A percentile compares a stretch with the other conserved stretches of the same genome.
Evolutionary conservation across 1,139 yeast species (phyloP).

Genomic region (Scheffersomyces illinoinensis): DNA sequence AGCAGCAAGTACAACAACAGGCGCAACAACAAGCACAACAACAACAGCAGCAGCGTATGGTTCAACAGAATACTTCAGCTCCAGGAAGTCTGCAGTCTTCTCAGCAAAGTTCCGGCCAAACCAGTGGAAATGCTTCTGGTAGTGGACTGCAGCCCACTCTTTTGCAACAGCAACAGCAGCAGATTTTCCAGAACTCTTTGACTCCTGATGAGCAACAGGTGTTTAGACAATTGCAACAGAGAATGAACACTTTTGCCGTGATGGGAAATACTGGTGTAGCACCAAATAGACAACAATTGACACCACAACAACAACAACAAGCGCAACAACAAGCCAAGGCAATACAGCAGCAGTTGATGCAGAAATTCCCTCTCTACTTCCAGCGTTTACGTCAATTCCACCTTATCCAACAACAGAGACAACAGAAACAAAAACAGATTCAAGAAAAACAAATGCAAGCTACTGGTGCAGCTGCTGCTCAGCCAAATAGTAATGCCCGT

Average conservation of each 20-base stretch:
- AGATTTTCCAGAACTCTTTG: slow-evolving; percentile 43
- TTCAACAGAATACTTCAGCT: slow-evolving; percentile 1
- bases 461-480: slow-evolving; percentile 13
- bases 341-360: slow-evolving; percentile 45
- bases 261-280: slow-evolving; percentile 50
- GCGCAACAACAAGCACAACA: slow-evolving; percentile 5
- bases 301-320: slow-evolving; percentile 48
- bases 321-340: slow-evolving; percentile 47
- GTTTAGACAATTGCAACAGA: slow-evolving; percentile 43
- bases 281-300: slow-evolving; percentile 44
- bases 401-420: slow-evolving; percentile 38
- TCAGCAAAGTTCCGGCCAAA: background rate
- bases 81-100: background rate
- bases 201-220: slow-evolving; percentile 47
- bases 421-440: slow-evolving; percentile 21
- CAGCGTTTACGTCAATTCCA: slow-evolving; percentile 46
- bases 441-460: slow-evolving; percentile 12
- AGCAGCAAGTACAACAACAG: slow-evolving; percentile 6
- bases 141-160: slow-evolving; percentile 17
- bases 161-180: slow-evolving; percentile 49
- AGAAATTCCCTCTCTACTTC: slow-evolving; percentile 46
- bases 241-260: slow-evolving; percentile 43
- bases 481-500: slow-evolving; percentile 5
- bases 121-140: background rate
- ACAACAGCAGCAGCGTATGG: slow-evolving; percentile 1